These are phyloP conservation scores for Rhodotorula sp. DNA, from an alignment of 1,284 basidiomycete genomes.

Conservation along the genomic window DNA sequence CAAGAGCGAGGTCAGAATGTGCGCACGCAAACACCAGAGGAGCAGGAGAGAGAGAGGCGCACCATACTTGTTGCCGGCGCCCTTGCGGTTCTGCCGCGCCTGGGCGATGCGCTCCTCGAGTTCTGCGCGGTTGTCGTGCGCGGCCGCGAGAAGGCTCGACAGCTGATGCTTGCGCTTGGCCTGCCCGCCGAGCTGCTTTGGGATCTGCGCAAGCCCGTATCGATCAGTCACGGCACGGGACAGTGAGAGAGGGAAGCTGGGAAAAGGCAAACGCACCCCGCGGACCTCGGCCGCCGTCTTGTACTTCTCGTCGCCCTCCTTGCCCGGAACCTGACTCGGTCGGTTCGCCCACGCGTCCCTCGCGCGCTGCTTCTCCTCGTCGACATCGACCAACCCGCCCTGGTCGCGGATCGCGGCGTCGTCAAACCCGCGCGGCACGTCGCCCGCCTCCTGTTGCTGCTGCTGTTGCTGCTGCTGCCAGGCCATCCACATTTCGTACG, in stretches of 20 bases:
- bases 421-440: slow-evolving; percentile 29
- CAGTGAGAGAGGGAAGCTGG: too few species aligned
- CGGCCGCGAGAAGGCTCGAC: slow-evolving; percentile 45
- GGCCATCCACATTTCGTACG: slow-evolving; percentile 33
- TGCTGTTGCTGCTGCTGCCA: slow-evolving; percentile 16
- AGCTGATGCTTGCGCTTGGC: slow-evolving; percentile 44
- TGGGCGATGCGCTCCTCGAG: slow-evolving; percentile 47
- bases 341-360: slow-evolving; percentile 32
- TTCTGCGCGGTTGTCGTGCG: slow-evolving; percentile 46
- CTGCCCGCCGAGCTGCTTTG: slow-evolving; percentile 24
- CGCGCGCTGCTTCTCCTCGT: slow-evolving; percentile 21
- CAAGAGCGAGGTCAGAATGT: not conserved
- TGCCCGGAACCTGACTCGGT: slow-evolving; percentile 21
- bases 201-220: not conserved
- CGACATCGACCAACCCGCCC: slow-evolving; percentile 31
- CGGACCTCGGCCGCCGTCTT: slow-evolving; percentile 22
- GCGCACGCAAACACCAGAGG: not conserved
- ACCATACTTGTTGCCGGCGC: slow-evolving; percentile 47
- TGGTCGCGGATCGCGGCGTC: slow-evolving; percentile 12
- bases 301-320: slow-evolving; percentile 15
- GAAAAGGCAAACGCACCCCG: slow-evolving; percentile 13
- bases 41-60: not conserved
- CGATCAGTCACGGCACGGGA: not conserved
- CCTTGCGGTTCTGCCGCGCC: slow-evolving; percentile 44
- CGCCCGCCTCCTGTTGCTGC: not conserved